A percentile compares a stretch with the other conserved stretches of the same genome.
Conservation (phyloP, 257 asterid genomes). For the Plantago major region DNA sequence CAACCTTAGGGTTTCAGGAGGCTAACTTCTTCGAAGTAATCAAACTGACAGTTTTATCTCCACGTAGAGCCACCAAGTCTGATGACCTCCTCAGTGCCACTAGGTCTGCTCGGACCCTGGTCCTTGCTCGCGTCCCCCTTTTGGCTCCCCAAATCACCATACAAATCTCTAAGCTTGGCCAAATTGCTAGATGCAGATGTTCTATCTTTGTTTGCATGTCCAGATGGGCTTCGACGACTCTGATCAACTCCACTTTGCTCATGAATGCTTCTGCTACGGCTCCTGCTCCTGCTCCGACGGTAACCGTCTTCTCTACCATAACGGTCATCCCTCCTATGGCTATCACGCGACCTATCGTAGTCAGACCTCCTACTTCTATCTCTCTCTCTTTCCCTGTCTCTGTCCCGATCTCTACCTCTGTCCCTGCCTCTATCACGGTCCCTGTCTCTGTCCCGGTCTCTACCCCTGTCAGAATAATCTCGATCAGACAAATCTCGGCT, state of each 20-base stretch:
- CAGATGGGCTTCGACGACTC: constrained; percentile 38
- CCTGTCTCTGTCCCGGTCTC: constrained; percentile 32
- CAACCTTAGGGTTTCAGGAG: too few species aligned
- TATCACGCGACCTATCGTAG: constrained; percentile 55
- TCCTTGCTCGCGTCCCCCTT: constrained; percentile 51
- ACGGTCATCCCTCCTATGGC: constrained; percentile 51
- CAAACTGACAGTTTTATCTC: constrained; percentile 42
- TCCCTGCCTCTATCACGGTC: constrained; percentile 28
- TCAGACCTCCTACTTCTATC: constrained; percentile 46
- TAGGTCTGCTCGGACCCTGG: constrained; percentile 37
- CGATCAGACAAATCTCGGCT: constrained; percentile 71
- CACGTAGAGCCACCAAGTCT: constrained; percentile 89
- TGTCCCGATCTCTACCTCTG: constrained; percentile 33
- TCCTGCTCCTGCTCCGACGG: constrained; percentile 61
- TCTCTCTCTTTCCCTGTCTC: constrained; percentile 32
- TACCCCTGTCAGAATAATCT: constrained; percentile 42
- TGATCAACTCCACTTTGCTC: constrained; percentile 37
- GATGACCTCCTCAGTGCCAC: constrained; percentile 87
- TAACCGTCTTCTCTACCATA: constrained; percentile 34
- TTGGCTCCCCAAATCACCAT: constrained; percentile 61
- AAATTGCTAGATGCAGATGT: constrained; percentile 68
- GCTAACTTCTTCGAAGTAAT: too few species aligned
- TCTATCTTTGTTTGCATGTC: constrained; percentile 46
- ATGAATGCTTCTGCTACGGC: constrained; percentile 48
- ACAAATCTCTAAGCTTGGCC: constrained; percentile 84